phyloP scores from a whole-genome alignment of 345 rosid genomes.

The Boechera divaricarpa region DNA sequence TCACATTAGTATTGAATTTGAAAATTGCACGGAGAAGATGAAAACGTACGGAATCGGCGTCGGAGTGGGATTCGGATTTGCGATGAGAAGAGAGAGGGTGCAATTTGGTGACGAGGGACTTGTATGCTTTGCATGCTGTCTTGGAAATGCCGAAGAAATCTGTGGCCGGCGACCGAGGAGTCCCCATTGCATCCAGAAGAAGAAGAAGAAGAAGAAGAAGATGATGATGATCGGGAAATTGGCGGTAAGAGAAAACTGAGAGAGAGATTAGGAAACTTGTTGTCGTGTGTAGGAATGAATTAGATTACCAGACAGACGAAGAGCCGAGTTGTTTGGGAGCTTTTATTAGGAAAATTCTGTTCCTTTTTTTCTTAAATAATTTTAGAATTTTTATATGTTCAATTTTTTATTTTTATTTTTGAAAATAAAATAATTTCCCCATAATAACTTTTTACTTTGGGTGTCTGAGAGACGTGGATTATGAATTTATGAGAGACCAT shows the following conservation, averaged over 20 bases:
- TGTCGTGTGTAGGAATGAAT: slow-evolving; percentile 26
- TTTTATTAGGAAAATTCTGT: slow-evolving; percentile 44
- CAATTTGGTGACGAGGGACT: slow-evolving; percentile 61
- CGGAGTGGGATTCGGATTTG: slow-evolving; percentile 48
- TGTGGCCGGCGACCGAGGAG: slow-evolving; percentile 47
- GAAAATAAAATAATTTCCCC: too few relatives aligned
- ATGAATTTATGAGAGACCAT: too few relatives aligned
- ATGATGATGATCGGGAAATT: slow-evolving; percentile 17
- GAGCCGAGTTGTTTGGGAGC: slow-evolving; percentile 43
- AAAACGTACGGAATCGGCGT: slow-evolving; percentile 39
- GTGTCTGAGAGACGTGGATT: too few relatives aligned
- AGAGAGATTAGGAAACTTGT: slow-evolving; percentile 21
- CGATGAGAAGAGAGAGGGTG: slow-evolving; percentile 47
- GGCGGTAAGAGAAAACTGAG: slow-evolving; percentile 20
- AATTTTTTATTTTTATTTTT: too few relatives aligned
- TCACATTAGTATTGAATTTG: neutral
- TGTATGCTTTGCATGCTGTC: slow-evolving; percentile 64
- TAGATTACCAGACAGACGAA: slow-evolving; percentile 32
- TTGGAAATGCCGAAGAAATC: slow-evolving; percentile 53
- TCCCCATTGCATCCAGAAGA: slow-evolving; percentile 46
- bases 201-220: slow-evolving; percentile 18
- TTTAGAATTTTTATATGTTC: neutral
- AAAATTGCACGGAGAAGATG: neutral
- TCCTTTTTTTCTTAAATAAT: neutral
- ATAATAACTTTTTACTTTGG: too few relatives aligned